Base-by-base conservation (phyloP, 2,329 filamentous ascomycete genomes). In the Cyphellophora attinorum region DNA sequence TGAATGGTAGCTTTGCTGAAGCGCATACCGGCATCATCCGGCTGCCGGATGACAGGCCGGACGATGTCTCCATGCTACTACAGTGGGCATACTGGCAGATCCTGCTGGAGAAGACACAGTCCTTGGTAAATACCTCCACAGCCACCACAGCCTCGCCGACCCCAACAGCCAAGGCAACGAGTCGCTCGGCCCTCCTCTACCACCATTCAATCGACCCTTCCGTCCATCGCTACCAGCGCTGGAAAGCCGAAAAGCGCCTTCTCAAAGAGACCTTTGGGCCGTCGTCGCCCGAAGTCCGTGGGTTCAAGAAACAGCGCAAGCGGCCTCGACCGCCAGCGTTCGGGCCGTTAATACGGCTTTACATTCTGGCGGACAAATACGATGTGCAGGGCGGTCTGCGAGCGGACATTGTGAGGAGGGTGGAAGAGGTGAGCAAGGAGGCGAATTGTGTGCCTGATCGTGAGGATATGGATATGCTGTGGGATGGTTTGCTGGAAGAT, bases 371-470 rank as follows among this genome's bases (percentile, higher is more conserved):
- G 28, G 28, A 29, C 13, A 8, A 13, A 8, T 29, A 29, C 13
- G n/a, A 29, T n/a, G 28, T 29, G 11, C 8, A n/a, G 21, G n/a
- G n/a, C 8, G 21, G 21, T 8, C n/a, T 25, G 21, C 8, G n/a
- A n/a, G 8, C 8, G 8, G 6, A 13, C 13, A 13, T 37, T 33
- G 19, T 15, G 19, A 13, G 6, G 28, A 13, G n/a, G 16, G 13
- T 37, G 28, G 29, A 15, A 33, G 8, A 23, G 29, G 18, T 14
- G 29, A n/a, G 29, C n/a, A 18, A 11, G 29, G 34, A 19, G 11
- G 23, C 12, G 17, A 23, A 34, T 23, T 6, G 18, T 10, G 31
- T 28, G 31, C 28, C 28, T 8, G 28, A 16, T 6, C 6, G 28
- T 8, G 28, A 16, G 8, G 28, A 29, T 13, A 13, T 29, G 28